Conservation (phyloP, 2,329 filamentous ascomycete genomes). For the Hawksworthiomyces lignivorus region DNA sequence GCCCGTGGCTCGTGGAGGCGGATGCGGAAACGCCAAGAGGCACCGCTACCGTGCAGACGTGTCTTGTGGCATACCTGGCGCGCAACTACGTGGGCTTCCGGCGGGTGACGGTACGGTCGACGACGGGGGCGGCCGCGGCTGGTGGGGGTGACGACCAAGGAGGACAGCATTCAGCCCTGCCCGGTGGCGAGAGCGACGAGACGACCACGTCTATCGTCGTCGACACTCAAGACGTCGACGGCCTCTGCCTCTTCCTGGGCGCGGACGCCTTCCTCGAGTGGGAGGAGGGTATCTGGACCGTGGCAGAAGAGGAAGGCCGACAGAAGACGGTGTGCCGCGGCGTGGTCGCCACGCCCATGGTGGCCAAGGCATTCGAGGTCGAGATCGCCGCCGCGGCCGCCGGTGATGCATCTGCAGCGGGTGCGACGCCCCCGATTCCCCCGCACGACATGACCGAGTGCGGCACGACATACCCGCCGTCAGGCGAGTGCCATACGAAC, state of each 20-base stretch:
- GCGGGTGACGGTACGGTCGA: slow-evolving; percentile 31
- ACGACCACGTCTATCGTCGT: slow-evolving; percentile 31
- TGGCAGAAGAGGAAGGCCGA: slow-evolving; percentile 20
- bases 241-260: slow-evolving; percentile 42
- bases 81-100: slow-evolving; percentile 49
- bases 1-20: slow-evolving; percentile 38
- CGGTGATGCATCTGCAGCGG: slow-evolving; percentile 1
- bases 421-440: slow-evolving; percentile 9
- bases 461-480: slow-evolving; percentile 33
- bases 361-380: slow-evolving; percentile 44
- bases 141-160: too few relatives aligned
- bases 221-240: slow-evolving; percentile 33
- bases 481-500: slow-evolving; percentile 26
- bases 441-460: slow-evolving; percentile 37
- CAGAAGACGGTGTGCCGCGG: slow-evolving; percentile 35
- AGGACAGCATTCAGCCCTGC: too few relatives aligned
- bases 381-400: slow-evolving; percentile 25
- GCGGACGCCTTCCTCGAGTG: slow-evolving; percentile 49
- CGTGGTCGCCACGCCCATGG: slow-evolving; percentile 44
- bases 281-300: slow-evolving; percentile 43
- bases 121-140: background rate
- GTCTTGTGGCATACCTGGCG: slow-evolving; percentile 43
- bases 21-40: slow-evolving; percentile 25
- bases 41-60: slow-evolving; percentile 12
- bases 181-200: too few relatives aligned